A percentile compares a stretch with the other conserved stretches of the same genome.
Evolutionary conservation across 495 filamentous ascomycete species (phyloP).

Genomic region (Penicillium steckii): DNA sequence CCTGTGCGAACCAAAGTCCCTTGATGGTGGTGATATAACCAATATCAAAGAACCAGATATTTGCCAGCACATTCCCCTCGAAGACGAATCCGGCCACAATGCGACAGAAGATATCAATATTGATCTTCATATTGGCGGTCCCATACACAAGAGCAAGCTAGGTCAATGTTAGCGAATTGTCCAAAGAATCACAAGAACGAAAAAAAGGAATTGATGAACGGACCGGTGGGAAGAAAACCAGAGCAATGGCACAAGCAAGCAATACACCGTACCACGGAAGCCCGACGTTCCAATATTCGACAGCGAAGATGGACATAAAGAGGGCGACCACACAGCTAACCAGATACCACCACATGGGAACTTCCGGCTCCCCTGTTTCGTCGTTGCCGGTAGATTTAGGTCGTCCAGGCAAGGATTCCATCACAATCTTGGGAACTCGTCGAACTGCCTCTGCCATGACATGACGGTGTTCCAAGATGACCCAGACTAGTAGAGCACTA

Average conservation of each 20-base stretch:
- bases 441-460: slow-evolving; percentile 18
- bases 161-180: too few species aligned
- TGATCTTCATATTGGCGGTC: slow-evolving; percentile 79
- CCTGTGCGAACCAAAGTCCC: slow-evolving; percentile 82
- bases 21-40: slow-evolving; percentile 80
- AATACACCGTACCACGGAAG: slow-evolving; percentile 65
- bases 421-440: slow-evolving; percentile 5
- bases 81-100: slow-evolving; percentile 77
- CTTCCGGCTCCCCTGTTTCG: slow-evolving; percentile 57
- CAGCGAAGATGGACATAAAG: slow-evolving; percentile 74
- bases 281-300: slow-evolving; percentile 74
- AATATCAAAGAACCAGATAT: slow-evolving; percentile 71
- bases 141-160: slow-evolving; percentile 82
- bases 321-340: slow-evolving; percentile 66
- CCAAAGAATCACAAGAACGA: too few species aligned
- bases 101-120: slow-evolving; percentile 75
- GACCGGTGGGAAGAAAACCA: slow-evolving; percentile 44
- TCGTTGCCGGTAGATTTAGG: slow-evolving; percentile 55
- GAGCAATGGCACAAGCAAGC: slow-evolving; percentile 69
- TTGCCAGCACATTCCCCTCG: slow-evolving; percentile 82
- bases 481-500: slow-evolving; percentile 66
- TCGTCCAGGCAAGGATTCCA: slow-evolving; percentile 6
- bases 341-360: slow-evolving; percentile 76
- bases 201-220: slow-evolving; percentile 54
- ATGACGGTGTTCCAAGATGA: slow-evolving; percentile 46